Evolutionary conservation across 495 filamentous ascomycete species (phyloP).

Genomic region (Aspergillus bertholletiae): DNA sequence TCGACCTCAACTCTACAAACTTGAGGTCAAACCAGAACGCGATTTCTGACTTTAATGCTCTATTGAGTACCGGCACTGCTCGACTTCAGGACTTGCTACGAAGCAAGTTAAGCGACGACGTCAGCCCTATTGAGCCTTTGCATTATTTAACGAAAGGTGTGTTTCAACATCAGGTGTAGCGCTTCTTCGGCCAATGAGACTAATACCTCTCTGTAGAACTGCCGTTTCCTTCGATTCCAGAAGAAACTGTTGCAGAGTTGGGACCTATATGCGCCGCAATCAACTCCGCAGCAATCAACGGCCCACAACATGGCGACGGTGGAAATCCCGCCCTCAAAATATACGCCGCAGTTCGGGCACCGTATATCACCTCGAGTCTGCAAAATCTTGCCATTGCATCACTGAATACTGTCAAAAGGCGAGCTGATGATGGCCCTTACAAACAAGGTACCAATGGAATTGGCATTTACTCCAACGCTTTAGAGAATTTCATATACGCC

Average conservation of each 20-base stretch:
- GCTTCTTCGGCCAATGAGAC: not conserved
- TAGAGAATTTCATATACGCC: constrained; percentile 79
- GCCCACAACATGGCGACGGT: constrained; percentile 43
- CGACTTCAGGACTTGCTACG: constrained; percentile 82
- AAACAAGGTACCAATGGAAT: constrained; percentile 91
- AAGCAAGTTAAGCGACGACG: constrained; percentile 67
- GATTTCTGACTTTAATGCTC: constrained; percentile 69
- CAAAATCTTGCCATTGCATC: constrained; percentile 85
- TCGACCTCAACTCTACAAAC: constrained; percentile 79
- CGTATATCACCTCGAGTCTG: constrained; percentile 75
- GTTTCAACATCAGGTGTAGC: not conserved
- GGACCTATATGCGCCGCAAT: constrained; percentile 56
- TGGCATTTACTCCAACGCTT: constrained; percentile 78
- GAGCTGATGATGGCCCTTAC: constrained; percentile 76
- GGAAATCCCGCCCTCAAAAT: constrained; percentile 65
- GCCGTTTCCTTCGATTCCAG: constrained; percentile 61
- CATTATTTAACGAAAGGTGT: constrained; percentile 87
- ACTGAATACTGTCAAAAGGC: constrained; percentile 81
- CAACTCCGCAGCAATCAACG: constrained; percentile 47
- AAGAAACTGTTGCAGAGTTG: constrained; percentile 55
- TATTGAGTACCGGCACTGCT: constrained; percentile 72
- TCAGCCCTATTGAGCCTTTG: constrained; percentile 76
- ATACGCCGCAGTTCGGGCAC: constrained; percentile 80
- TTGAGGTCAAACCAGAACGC: constrained; percentile 88
- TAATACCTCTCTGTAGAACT: constrained; percentile 41